Evolutionary conservation across 2,329 filamentous ascomycete genomes (phyloP), one percentile per base, ranked within the genome.

Genomic region (Stenocarpella maydis): DNA sequence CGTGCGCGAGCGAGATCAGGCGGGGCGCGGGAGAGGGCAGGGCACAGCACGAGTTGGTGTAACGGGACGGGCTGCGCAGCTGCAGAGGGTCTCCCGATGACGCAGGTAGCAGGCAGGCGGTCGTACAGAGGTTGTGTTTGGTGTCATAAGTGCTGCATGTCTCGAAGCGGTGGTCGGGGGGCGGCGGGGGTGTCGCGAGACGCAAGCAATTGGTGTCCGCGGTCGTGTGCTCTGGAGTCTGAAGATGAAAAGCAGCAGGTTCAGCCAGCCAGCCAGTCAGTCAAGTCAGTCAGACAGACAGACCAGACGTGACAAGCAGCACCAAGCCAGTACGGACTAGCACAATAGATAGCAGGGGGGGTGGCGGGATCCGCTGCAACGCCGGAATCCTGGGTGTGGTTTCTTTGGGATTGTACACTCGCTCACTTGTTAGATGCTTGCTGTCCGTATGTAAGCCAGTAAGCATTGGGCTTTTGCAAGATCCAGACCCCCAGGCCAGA

Each of bases 101-200:
- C 63, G 67, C 66, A 67, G 63, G 26, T 64, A 37, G 53, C 50
- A 52, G 67, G 49, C 19, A 37, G 10, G 37, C n/a, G 55, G 67
- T 71, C 15, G 67, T 64, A 67, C 67, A 64, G 41, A 64, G 66
- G 69, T 45, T 58, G 64, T 50, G 24, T 24, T 10, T 55, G 12
- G 53, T 24, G 55, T 71, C 70, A 67, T 69, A 65, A 69, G 61
- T 65, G 26, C 67, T 69, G 70, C 70, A 71, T 69, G 70, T 69
- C 67, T 71, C 64, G 55, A 43, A 39, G 45, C 9, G 50, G n/a
- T 60, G 63, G 54, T 47, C 41, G 19, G 52, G 67, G 31, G 37
- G 63, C 43, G 63, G 34, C 54, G 55, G 50, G 41, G 65, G 69
- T 67, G 67, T 71, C 63, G 63, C 63, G 67, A 71, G 63, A 53